Evolutionary conservation across 192 early-diverging fungal genomes (phyloP), one percentile per base, ranked within the genome.

Genomic region (Gaertneriomyces semiglobifer): DNA sequence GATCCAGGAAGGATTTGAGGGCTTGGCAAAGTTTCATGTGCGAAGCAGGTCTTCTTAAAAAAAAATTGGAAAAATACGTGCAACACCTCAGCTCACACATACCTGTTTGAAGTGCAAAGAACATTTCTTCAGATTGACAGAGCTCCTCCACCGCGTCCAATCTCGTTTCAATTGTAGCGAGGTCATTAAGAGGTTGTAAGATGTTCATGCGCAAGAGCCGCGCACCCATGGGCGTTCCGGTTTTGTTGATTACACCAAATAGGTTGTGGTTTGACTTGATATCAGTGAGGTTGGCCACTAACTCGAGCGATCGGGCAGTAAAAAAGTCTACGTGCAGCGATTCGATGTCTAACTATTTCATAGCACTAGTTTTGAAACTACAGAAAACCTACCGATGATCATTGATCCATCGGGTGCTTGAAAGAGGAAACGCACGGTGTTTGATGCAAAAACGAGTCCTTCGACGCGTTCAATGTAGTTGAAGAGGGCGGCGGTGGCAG

Each of bases 201-300:
- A 94, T 88, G 71, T 84, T 92, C 41, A 83, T 79, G 5, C 88
- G 83, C 38, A 96, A 76, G 14, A 93, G 66, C 4, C 90, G 81
- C 12, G 82, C 72, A 41, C 89, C 89, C 89, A 90, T 90, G 2
- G 81, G 65, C 3, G 89, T 90, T 5, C 61, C 44, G 0, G 89
- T 88, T 20, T 81, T 67, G 62, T 87, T 83, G 12, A 90, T 55
- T 1, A 85, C 65, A 40, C 87, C 87, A 66, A 80, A 86, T 1
- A 90, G 69, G 0, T 83, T 80, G 6, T 85, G 66, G 19, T 71
- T 79, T 38, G 70, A 79, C 19, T 79, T 71, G 18, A 65, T 75
- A 14, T 75, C 75, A n/a, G 60, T 59, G 5, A 83, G 71, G 48
- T 84, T 89, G 12, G 55, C 50, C 0, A 84, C 75, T 8, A 90